Base-by-base conservation (phyloP, 371 early-diverging fungal genomes). In the Mortierella sp. region DNA sequence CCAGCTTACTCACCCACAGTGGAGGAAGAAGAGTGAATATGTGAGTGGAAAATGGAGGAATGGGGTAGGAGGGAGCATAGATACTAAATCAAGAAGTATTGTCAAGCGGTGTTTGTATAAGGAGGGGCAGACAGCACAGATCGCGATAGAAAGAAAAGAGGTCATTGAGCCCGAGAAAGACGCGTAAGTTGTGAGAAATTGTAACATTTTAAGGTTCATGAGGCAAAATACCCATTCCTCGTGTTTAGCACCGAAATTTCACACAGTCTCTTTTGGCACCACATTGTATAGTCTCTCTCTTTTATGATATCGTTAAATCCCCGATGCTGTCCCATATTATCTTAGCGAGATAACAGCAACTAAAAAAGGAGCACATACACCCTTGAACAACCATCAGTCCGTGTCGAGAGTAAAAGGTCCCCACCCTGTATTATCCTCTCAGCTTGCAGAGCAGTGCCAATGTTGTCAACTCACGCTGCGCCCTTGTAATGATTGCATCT, bases 201-300 rank as follows among this genome's bases (percentile, higher is more conserved):
- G 74, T 77, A 81, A 81, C 81, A 81, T 81, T 75, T 58, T 24
- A 44, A 71, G 68, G 68, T 68, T 68, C 68, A 68, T 68, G 68
- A 68, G 68, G 24, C 38, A 38, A 68, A 65, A 41, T 2, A 2
- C 24, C 10, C 21, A 21, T 21, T 24, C 18, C 21, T 68, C 35
- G 68, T 41, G 68, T 24, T 41, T 21, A 68, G 24, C 24, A n/a
- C 68, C 18, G 4, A 24, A 24, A 68, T 41, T 41, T 38, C 68
- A 41, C 68, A 68, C 63, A 32, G 63, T 3, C 16, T 60, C 60
- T n/a, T 29, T 60, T 18, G 5, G 49, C 32, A 32, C 16, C 32
- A 60, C 12, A 29, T 16, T 32, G 32, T 3, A 18, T 49, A 35
- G 12, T 55, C n/a, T 55, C 56, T 55, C 24, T 8, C 3, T 29